A percentile compares a stretch with the other conserved stretches of the same genome.
Evolutionary conservation across 148 eudicot species (phyloP).

Genomic region (Rhododendron ferrugineum): DNA sequence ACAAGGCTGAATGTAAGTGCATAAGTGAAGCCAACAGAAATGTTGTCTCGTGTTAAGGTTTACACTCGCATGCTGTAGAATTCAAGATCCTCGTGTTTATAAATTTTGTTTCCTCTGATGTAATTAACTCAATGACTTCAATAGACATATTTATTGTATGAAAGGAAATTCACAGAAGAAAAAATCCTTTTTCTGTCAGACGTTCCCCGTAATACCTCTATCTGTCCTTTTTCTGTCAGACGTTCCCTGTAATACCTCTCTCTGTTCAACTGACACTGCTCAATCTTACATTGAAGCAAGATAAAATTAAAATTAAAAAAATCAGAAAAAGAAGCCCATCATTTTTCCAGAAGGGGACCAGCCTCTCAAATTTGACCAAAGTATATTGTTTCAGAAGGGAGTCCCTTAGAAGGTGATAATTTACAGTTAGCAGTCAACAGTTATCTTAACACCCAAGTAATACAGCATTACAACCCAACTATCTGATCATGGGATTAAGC

Average conservation of each 20-base stretch:
- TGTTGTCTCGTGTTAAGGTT: neutral
- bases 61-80: neutral
- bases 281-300: neutral
- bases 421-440: neutral
- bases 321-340: neutral
- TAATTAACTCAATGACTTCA: neutral
- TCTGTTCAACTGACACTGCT: neutral
- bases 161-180: neutral
- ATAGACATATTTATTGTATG: neutral
- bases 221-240: neutral
- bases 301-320: neutral
- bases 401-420: no score
- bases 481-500: neutral
- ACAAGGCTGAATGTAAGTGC: neutral
- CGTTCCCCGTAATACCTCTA: neutral
- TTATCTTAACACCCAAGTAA: neutral
- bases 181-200: neutral
- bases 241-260: neutral
- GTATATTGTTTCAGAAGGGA: neutral
- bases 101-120: neutral
- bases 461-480: neutral
- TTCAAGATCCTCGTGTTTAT: neutral
- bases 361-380: neutral
- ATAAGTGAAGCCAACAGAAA: neutral
- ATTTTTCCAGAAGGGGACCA: neutral